phyloP scores from a whole-genome alignment of 257 asterid genomes.

The Gynochthodes officinalis region DNA sequence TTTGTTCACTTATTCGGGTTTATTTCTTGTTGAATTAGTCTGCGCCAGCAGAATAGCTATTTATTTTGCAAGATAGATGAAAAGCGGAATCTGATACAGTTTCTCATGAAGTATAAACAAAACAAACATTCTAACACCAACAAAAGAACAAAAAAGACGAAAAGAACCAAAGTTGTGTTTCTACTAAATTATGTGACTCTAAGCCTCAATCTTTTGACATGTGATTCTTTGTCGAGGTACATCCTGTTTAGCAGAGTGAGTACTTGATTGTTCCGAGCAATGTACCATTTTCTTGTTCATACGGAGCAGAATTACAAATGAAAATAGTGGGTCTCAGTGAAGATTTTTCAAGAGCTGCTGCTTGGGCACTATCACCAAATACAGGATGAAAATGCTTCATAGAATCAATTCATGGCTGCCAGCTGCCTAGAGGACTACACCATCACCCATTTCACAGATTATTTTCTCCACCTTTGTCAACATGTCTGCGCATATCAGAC shows the following conservation, averaged over 20 bases:
- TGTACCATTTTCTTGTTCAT: background rate
- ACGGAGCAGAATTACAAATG: background rate
- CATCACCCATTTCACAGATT: slow-evolving; percentile 56
- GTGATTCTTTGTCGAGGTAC: background rate
- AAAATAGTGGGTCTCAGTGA: background rate
- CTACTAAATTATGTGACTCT: too few relatives aligned
- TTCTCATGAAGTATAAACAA: too few relatives aligned
- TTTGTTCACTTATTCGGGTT: too few relatives aligned
- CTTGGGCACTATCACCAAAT: background rate
- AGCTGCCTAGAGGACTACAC: slow-evolving; percentile 26
- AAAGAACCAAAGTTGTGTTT: too few relatives aligned
- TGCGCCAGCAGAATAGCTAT: too few relatives aligned
- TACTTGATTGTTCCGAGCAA: background rate
- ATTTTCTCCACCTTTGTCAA: slow-evolving; percentile 66
- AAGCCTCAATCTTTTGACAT: background rate
- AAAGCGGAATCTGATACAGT: too few relatives aligned
- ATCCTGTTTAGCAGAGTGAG: background rate
- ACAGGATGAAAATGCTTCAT: too few relatives aligned
- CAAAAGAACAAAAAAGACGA: too few relatives aligned
- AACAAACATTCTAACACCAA: too few relatives aligned
- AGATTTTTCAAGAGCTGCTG: background rate
- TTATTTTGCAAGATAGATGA: too few relatives aligned
- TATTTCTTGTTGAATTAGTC: too few relatives aligned
- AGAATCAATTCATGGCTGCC: background rate
- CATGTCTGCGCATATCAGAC: slow-evolving; percentile 49